A percentile compares a stretch with the other conserved stretches of the same genome.
These are phyloP conservation scores for Aspergillus oerlinghausenensis DNA, from an alignment of 2,329 filamentous ascomycete genomes.

Conservation along the genomic window DNA sequence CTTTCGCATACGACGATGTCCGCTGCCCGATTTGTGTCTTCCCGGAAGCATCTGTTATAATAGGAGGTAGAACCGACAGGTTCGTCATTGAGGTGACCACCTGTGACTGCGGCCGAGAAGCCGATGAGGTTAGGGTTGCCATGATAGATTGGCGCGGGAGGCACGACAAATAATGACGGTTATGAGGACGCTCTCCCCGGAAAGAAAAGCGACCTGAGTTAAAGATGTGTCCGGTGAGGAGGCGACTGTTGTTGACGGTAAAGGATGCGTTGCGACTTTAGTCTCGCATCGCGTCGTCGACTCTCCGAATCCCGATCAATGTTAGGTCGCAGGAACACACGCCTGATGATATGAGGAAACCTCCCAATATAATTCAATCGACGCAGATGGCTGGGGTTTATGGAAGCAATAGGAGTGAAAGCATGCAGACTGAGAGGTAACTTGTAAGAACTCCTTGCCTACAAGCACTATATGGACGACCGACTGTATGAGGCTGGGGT, in stretches of 20 bases:
- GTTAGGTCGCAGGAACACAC: conserved; percentile 1
- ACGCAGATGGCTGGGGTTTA: background rate
- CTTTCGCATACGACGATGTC: conserved; percentile 74
- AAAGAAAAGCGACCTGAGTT: conserved; percentile 9
- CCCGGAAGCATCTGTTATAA: conserved; percentile 48
- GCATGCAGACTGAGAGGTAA: conserved; percentile 14
- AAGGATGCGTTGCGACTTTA: conserved; percentile 25
- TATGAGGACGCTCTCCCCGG: background rate
- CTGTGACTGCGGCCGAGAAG: conserved; percentile 25
- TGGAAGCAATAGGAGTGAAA: conserved; percentile 1
- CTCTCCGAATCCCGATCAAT: conserved; percentile 10
- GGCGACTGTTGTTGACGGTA: conserved; percentile 14
- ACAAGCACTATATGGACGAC: conserved; percentile 11
- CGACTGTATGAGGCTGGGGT: conserved; percentile 3
- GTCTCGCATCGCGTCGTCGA: conserved; percentile 32
- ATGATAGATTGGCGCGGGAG: conserved; percentile 19
- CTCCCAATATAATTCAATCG: conserved; percentile 2
- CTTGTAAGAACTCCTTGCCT: conserved; percentile 19
- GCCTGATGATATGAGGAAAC: conserved; percentile 1
- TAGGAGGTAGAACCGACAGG: conserved; percentile 39
- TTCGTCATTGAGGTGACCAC: conserved; percentile 24
- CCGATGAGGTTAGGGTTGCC: conserved; percentile 35
- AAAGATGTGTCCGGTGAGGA: conserved; percentile 15
- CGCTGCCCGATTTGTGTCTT: conserved; percentile 59
- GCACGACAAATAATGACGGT: background rate